Evolutionary conservation across 148 eudicot species (phyloP).

Genomic region (Cornus kousa): DNA sequence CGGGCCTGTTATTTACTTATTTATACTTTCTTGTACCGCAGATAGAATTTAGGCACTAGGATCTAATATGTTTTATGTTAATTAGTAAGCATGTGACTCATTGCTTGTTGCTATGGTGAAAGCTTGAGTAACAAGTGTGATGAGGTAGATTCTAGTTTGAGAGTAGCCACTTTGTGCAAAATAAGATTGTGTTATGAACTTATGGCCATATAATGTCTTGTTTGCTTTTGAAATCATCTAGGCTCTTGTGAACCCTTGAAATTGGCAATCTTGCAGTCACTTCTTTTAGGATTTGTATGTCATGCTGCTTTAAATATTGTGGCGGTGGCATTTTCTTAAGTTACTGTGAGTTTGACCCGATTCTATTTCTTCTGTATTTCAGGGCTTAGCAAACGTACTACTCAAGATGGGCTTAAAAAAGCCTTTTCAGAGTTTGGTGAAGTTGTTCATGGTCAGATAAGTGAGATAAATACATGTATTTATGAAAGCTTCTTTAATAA

Average conservation of each 20-base stretch:
- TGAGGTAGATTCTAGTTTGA: too few relatives aligned
- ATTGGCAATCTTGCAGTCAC: background rate
- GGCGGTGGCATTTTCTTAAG: background rate
- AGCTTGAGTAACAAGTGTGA: too few relatives aligned
- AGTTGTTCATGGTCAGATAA: slow-evolving; percentile 42
- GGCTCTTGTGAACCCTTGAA: background rate
- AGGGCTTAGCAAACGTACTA: slow-evolving; percentile 77
- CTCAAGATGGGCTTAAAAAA: slow-evolving; percentile 53
- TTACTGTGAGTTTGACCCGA: background rate
- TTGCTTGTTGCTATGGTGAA: too few relatives aligned
- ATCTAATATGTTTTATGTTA: too few relatives aligned
- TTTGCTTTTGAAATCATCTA: background rate
- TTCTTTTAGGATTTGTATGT: too few relatives aligned
- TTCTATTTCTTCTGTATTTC: slow-evolving; percentile 3
- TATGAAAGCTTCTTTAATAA: background rate
- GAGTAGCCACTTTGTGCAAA: too few relatives aligned
- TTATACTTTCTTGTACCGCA: too few relatives aligned
- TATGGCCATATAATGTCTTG: background rate
- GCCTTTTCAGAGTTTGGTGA: slow-evolving; percentile 63
- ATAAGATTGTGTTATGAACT: too few relatives aligned
- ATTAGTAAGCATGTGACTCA: too few relatives aligned
- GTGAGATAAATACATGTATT: too few relatives aligned
- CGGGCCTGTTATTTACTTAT: too few relatives aligned
- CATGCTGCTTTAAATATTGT: background rate
- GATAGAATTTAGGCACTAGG: too few relatives aligned